These are phyloP conservation scores for Carex arenaria DNA, from an alignment of 202 grass and related monocot species.

Conservation along the genomic window DNA sequence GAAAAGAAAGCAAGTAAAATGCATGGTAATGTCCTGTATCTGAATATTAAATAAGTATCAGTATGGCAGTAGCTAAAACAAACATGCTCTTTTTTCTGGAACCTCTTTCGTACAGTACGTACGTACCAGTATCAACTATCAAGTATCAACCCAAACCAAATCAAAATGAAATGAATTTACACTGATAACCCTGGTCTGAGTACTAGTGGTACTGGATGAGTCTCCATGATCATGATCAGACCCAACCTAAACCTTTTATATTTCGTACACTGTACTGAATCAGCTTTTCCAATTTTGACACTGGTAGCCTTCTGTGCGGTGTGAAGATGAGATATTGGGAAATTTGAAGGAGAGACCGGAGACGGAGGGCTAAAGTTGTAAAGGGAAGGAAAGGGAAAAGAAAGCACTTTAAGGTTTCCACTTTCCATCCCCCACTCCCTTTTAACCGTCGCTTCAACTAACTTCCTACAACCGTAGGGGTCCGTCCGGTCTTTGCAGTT, in stretches of 20 bases:
- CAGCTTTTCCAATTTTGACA: neutral
- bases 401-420: conserved; percentile 12
- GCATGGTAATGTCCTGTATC: neutral
- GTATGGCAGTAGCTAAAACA: neutral
- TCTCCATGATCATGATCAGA: conserved; percentile 9
- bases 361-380: conserved; percentile 11
- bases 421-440: neutral
- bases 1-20: neutral
- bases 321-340: too few species aligned
- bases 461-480: conserved; percentile 20
- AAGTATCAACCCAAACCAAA: neutral
- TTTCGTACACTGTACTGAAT: neutral
- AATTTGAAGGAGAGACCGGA: neutral
- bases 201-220: neutral
- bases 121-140: too few species aligned
- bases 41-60: neutral
- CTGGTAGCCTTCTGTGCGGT: conserved; percentile 17
- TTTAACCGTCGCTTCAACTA: conserved; percentile 38
- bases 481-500: neutral
- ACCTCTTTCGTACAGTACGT: conserved; percentile 6
- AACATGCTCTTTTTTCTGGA: conserved; percentile 14
- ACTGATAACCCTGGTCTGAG: neutral
- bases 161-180: neutral
- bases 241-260: neutral
- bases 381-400: neutral